Evolutionary conservation across 129 eudicot genomes (phyloP), one percentile per base, ranked within the genome.

Genomic region (Sambucus nigra): DNA sequence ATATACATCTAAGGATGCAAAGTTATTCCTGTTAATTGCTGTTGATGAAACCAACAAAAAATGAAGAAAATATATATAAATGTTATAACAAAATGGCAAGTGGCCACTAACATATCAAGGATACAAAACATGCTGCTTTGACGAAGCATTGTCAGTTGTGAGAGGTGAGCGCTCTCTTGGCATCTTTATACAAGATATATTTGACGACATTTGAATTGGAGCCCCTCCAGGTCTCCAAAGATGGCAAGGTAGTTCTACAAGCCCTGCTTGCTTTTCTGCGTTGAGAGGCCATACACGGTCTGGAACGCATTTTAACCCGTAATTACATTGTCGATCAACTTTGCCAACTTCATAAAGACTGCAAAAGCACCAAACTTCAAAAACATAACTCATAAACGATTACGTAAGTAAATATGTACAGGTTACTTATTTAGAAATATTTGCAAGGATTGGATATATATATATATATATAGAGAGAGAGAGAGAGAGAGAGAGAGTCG

Each of bases 41-140:
- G n/a, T n/a, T n/a, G n/a, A 39, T 13, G 16, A 19, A 39, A 48
- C 5, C 42, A 28, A 21, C 4, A 29, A 3, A 29, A 3, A 3
- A 29, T 29, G 35, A 29, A 3, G 35, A 29, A 29, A 8, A 8
- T 29, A 29, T 3, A 29, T 29, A 35, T 7, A 35, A 12, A 35
- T 35, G 42, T 35, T 35, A 35, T 16, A n/a, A 38, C 40, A 58
- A 25, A 14, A 18, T 0, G 18, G 63, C 15, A 32, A 24, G 33
- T 33, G 15, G 19, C 26, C 47, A 19, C n/a, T 59, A 56, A 29
- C 13, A 66, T 40, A 6, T 45, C 51, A 67, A 74, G 94, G 97
- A 88, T 88, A 88, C 97, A 88, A 40, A 57, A 77, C 72, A 70
- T 60, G 65, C 49, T 73, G 69, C 57, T 9, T 47, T 12, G 82